Base-by-base conservation (phyloP, 108 stramenopile genomes). In the Mayamaea pseudoterrestris region DNA sequence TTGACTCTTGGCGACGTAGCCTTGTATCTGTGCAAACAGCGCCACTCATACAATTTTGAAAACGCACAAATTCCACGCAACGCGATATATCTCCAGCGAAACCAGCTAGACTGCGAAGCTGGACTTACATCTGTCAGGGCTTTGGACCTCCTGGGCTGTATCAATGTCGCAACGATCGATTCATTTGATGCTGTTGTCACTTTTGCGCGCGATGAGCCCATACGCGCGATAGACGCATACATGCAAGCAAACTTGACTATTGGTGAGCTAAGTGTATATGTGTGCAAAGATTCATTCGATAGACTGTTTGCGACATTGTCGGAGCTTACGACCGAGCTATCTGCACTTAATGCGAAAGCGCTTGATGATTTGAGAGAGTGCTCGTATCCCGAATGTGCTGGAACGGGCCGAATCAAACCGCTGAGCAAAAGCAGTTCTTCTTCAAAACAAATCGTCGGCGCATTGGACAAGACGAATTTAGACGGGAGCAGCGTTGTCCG, bases 261-360 rank as follows among this genome's bases (percentile, higher is more conserved):
- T 25, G 86, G 86, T 5, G 48, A 57, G 14, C 13, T 83, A 0
- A 57, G 51, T 12, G 13, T 83, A 12, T 60, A 65, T 41, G 65
- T 66, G 6, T 89, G 87, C 55, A 75, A 78, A 24, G 87, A 89
- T 63, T 79, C 87, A 11, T 89, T 89, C 46, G 50, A 41, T n/a
- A 78, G 77, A 37, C 67, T 89, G n/a, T 58, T 58, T 11, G 41
- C 52, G 28, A 69, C 74, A 17, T 67, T 79, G 18, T 73, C 65
- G 18, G 87, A 89, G 24, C 68, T 80, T 41, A 41, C 69, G 2
- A 5, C 22, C 11, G 50, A 51, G 18, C 16, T 32, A 13, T 24
- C 24, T 37, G 50, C 50, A 2, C 22, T 51, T 2, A 26, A 51
- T 5, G 50, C 35, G 9, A 6, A 3, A 36, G 17, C 50, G 20